Conservation (phyloP, 768 basidiomycete species). For the Lactarius akahatsu region DNA sequence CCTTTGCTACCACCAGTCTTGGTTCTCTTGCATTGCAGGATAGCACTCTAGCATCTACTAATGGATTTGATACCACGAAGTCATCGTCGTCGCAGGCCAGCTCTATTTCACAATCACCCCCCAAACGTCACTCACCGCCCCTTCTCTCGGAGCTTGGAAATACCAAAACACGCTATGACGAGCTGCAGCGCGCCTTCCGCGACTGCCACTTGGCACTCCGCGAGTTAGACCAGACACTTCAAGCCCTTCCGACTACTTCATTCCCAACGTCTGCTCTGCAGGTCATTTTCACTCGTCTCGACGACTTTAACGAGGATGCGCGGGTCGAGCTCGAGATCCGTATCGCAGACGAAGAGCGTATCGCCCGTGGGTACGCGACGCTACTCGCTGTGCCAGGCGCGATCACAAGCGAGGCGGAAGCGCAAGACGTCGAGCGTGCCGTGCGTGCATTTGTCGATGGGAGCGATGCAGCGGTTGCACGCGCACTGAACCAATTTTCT, state of each 20-base stretch:
- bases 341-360: constrained; percentile 66
- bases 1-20: neutral
- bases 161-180: constrained; percentile 56
- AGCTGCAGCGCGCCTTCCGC: constrained; percentile 59
- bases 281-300: constrained; percentile 57
- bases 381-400: constrained; percentile 62
- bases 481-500: constrained; percentile 48
- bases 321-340: constrained; percentile 83
- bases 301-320: constrained; percentile 75
- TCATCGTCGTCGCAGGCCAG: constrained; percentile 1
- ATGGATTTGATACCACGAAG: constrained; percentile 16
- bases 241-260: constrained; percentile 27
- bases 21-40: constrained; percentile 3
- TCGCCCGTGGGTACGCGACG: constrained; percentile 64
- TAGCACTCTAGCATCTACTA: constrained; percentile 12
- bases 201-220: constrained; percentile 70
- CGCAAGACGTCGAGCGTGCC: constrained; percentile 46
- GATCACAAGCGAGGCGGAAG: constrained; percentile 32
- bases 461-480: constrained; percentile 46
- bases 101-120: neutral
- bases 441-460: constrained; percentile 59
- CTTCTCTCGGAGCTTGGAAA: constrained; percentile 48
- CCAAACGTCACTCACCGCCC: constrained; percentile 24
- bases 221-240: constrained; percentile 46
- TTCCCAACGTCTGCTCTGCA: constrained; percentile 40